phyloP scores from a whole-genome alignment of 2,329 filamentous ascomycete genomes.

The Paecilomyces sp. region DNA sequence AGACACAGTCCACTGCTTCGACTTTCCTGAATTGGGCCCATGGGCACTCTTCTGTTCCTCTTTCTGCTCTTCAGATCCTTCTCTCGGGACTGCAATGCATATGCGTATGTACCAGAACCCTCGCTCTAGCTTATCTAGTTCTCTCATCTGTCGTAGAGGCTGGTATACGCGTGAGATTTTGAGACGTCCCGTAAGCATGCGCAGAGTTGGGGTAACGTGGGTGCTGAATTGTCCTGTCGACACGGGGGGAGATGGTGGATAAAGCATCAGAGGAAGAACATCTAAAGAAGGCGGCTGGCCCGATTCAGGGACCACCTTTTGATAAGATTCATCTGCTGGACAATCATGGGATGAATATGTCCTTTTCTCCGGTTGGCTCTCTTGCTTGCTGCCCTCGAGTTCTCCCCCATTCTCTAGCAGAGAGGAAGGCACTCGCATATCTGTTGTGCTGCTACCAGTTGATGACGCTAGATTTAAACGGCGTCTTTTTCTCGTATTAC shows the following conservation, averaged over 20 bases:
- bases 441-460: neutral
- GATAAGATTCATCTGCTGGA: neutral
- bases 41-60: neutral
- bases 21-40: neutral
- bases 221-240: slow-evolving; percentile 40
- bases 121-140: slow-evolving; percentile 56
- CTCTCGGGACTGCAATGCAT: slow-evolving; percentile 39
- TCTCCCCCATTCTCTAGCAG: neutral
- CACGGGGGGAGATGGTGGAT: slow-evolving; percentile 48
- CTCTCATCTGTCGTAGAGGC: slow-evolving; percentile 43
- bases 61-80: neutral
- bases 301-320: slow-evolving; percentile 1
- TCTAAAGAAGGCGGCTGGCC: slow-evolving; percentile 5
- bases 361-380: neutral
- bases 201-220: slow-evolving; percentile 51
- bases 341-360: neutral
- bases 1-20: slow-evolving; percentile 21
- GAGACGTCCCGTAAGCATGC: slow-evolving; percentile 47
- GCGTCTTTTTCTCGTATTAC: slow-evolving; percentile 7
- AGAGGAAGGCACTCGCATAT: slow-evolving; percentile 7
- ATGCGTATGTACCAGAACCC: slow-evolving; percentile 68
- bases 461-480: slow-evolving; percentile 3
- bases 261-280: slow-evolving; percentile 37
- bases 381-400: neutral
- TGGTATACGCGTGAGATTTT: slow-evolving; percentile 48